Percentiles rank a stretch among this genome's conserved stretches.
These are phyloP conservation scores for Apiotrichum domesticum DNA, from an alignment of 1,284 basidiomycete species.

Conservation along the genomic window DNA sequence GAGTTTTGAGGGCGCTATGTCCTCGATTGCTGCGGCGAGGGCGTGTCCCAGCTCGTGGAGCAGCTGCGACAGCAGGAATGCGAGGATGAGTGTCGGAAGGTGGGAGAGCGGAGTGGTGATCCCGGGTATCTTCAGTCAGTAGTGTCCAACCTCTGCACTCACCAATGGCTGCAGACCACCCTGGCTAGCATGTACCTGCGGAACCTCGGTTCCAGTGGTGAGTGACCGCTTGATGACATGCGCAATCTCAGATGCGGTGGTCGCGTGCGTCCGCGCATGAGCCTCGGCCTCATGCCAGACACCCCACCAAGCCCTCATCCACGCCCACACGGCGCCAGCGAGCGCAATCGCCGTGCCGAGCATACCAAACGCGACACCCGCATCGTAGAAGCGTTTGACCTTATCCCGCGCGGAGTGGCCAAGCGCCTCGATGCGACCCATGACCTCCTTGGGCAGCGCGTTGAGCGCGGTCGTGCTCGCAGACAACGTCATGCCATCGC, in stretches of 20 bases:
- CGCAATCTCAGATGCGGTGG: background rate
- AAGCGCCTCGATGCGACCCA: background rate
- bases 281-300: slow-evolving; percentile 30
- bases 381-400: slow-evolving; percentile 19
- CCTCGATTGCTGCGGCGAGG: slow-evolving; percentile 37
- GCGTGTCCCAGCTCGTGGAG: slow-evolving; percentile 45
- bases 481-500: slow-evolving; percentile 15
- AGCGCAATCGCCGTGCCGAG: slow-evolving; percentile 10
- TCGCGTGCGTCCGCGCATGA: slow-evolving; percentile 18
- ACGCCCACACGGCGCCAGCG: slow-evolving; percentile 24
- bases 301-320: slow-evolving; percentile 22
- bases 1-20: slow-evolving; percentile 28
- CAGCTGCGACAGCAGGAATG: slow-evolving; percentile 37
- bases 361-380: slow-evolving; percentile 11
- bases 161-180: slow-evolving; percentile 34
- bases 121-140: slow-evolving; percentile 37
- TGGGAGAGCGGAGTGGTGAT: slow-evolving; percentile 41
- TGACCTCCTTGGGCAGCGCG: slow-evolving; percentile 13
- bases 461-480: slow-evolving; percentile 27
- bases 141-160: background rate
- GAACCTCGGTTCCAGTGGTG: background rate
- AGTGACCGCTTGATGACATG: slow-evolving; percentile 3
- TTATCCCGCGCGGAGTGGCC: background rate
- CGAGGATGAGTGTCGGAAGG: slow-evolving; percentile 36
- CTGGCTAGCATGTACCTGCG: slow-evolving; percentile 3